Conservation (phyloP, 2,329 filamentous ascomycete genomes). For the Talaromyces pinophilus region DNA sequence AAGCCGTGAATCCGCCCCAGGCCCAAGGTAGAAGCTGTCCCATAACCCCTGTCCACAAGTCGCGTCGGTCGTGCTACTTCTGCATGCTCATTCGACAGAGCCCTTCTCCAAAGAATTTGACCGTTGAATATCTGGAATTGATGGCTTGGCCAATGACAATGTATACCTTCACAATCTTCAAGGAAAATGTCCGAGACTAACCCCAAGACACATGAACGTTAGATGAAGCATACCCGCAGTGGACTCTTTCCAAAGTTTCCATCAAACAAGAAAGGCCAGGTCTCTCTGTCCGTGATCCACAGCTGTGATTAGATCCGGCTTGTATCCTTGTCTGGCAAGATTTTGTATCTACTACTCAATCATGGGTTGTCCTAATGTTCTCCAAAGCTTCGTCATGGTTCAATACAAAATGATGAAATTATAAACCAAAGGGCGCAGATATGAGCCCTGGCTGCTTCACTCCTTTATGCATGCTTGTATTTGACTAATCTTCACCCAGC, state of each 20-base stretch:
- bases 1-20: slow-evolving; percentile 19
- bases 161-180: neutral
- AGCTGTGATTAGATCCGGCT: slow-evolving; percentile 8
- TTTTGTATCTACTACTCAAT: neutral
- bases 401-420: neutral
- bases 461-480: slow-evolving; percentile 3
- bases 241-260: neutral
- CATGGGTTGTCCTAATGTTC: neutral
- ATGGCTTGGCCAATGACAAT: slow-evolving; percentile 13
- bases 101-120: neutral
- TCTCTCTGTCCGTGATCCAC: slow-evolving; percentile 5
- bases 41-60: slow-evolving; percentile 14
- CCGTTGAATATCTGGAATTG: slow-evolving; percentile 18
- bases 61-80: slow-evolving; percentile 12
- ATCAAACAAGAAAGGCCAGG: neutral
- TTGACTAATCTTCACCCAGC: neutral
- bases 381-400: neutral
- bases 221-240: slow-evolving; percentile 1
- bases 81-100: slow-evolving; percentile 21
- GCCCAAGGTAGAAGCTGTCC: neutral
- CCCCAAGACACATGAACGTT: neutral
- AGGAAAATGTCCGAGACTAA: neutral
- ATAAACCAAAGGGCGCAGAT: neutral
- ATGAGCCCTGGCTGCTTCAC: neutral
- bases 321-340: neutral